A percentile compares a stretch with the other conserved stretches of the same genome.
These are phyloP conservation scores for Stachybotrys elegans DNA, from an alignment of 2,329 filamentous ascomycete genomes.

Conservation along the genomic window DNA sequence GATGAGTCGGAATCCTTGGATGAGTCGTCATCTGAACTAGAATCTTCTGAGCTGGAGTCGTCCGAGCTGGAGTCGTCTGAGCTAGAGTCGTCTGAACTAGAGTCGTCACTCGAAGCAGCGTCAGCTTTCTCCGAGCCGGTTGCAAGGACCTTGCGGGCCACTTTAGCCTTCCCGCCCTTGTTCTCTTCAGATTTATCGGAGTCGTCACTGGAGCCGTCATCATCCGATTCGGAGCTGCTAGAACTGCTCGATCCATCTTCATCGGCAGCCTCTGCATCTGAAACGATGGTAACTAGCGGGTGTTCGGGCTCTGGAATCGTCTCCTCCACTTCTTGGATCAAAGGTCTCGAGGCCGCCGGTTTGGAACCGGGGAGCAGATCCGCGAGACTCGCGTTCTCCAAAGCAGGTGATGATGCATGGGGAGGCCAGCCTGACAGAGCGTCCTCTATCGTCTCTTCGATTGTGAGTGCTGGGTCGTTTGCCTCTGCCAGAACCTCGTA, in stretches of 20 bases:
- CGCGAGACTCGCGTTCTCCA: conserved; percentile 9
- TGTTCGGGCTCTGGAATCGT: background rate
- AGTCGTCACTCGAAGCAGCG: background rate
- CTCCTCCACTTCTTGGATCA: conserved; percentile 10
- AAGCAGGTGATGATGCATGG: conserved; percentile 1
- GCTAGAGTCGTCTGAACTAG: conserved; percentile 5
- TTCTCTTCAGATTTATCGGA: conserved; percentile 5
- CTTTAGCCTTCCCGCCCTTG: background rate
- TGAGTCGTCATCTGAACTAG: conserved; percentile 14
- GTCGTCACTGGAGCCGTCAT: conserved; percentile 11
- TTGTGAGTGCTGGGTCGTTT: conserved; percentile 24
- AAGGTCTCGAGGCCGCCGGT: background rate
- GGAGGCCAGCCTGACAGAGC: conserved; percentile 18
- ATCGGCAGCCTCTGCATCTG: background rate
- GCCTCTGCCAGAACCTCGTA: conserved; percentile 30
- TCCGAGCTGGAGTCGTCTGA: conserved; percentile 8
- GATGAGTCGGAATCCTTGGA: conserved; percentile 14
- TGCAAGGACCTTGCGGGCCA: too few species aligned
- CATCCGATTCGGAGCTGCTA: conserved; percentile 1
- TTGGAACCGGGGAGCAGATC: background rate
- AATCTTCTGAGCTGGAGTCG: conserved; percentile 9
- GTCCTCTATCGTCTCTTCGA: conserved; percentile 26
- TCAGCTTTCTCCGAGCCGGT: background rate
- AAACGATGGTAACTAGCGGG: too few species aligned
- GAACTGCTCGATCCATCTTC: background rate